Conservation (phyloP, 2,329 filamentous ascomycete genomes). For the Penicillium sclerotiorum region DNA sequence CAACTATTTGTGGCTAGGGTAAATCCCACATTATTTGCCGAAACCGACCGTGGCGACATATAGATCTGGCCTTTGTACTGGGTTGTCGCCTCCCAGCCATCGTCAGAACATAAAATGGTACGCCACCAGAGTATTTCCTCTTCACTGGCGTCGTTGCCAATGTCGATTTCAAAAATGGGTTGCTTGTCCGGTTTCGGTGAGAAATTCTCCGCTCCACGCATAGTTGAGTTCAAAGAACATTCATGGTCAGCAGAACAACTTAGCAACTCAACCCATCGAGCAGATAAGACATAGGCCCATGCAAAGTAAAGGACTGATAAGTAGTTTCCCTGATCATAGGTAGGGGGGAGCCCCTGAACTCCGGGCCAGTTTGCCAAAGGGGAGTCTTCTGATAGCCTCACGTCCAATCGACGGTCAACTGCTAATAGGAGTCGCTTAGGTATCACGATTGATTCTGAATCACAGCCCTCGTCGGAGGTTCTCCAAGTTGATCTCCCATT, state of each 20-base stretch:
- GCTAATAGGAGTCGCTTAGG: slow-evolving; percentile 17
- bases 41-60: slow-evolving; percentile 25
- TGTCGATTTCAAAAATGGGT: slow-evolving; percentile 11
- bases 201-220: background rate
- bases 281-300: slow-evolving; percentile 30
- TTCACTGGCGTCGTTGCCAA: slow-evolving; percentile 13
- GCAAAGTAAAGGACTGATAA: slow-evolving; percentile 24
- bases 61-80: slow-evolving; percentile 20
- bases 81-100: slow-evolving; percentile 18
- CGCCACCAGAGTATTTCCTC: slow-evolving; percentile 22
- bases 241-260: slow-evolving; percentile 18
- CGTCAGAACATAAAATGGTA: slow-evolving; percentile 12
- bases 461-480: slow-evolving; percentile 18
- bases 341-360: slow-evolving; percentile 18
- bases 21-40: slow-evolving; percentile 7
- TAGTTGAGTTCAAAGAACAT: slow-evolving; percentile 14
- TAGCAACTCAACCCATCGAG: slow-evolving; percentile 27
- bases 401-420: slow-evolving; percentile 9
- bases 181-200: slow-evolving; percentile 2
- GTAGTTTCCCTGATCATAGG: slow-evolving; percentile 26
- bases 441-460: slow-evolving; percentile 17
- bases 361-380: slow-evolving; percentile 22
- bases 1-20: slow-evolving; percentile 4
- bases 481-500: slow-evolving; percentile 24
- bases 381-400: slow-evolving; percentile 19